Percentiles rank a stretch among this genome's conserved stretches.
phyloP scores from a whole-genome alignment of 352 stramenopile genomes.

The Blastocystis sp. region DNA sequence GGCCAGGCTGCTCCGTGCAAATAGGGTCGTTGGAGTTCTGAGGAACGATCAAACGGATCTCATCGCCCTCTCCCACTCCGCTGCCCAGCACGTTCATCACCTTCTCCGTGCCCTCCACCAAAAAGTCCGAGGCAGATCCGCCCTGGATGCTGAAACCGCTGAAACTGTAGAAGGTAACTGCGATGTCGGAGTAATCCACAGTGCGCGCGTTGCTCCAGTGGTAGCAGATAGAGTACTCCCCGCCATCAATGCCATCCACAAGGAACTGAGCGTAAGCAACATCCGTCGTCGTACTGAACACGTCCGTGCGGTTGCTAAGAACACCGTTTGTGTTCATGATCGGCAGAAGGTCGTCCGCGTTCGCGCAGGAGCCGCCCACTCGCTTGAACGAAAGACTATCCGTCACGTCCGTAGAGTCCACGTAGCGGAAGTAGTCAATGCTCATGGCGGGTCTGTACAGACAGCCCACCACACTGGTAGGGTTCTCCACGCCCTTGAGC shows the following conservation, averaged over 20 bases:
- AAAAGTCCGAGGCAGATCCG: neutral
- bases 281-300: neutral
- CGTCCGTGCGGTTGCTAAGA: neutral
- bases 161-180: slow-evolving; percentile 4
- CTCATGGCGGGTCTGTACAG: slow-evolving; percentile 17
- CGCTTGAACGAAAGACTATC: slow-evolving; percentile 29
- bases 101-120: slow-evolving; percentile 28
- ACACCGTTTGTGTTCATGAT: neutral
- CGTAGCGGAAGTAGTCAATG: slow-evolving; percentile 15
- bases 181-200: neutral
- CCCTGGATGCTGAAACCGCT: neutral
- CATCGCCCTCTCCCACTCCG: slow-evolving; percentile 1
- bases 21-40: neutral
- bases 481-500: neutral
- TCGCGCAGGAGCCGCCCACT: neutral
- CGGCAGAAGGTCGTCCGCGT: neutral
- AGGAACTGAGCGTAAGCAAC: neutral
- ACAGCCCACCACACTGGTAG: neutral
- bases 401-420: neutral
- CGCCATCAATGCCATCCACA: neutral
- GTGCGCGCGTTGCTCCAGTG: neutral
- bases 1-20: neutral
- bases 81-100: neutral
- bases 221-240: slow-evolving; percentile 27
- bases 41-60: slow-evolving; percentile 51